Percentiles rank a stretch among this genome's conserved stretches.
Evolutionary conservation across 257 asterid genomes (phyloP).

Genomic region (Solanum habrochaites): DNA sequence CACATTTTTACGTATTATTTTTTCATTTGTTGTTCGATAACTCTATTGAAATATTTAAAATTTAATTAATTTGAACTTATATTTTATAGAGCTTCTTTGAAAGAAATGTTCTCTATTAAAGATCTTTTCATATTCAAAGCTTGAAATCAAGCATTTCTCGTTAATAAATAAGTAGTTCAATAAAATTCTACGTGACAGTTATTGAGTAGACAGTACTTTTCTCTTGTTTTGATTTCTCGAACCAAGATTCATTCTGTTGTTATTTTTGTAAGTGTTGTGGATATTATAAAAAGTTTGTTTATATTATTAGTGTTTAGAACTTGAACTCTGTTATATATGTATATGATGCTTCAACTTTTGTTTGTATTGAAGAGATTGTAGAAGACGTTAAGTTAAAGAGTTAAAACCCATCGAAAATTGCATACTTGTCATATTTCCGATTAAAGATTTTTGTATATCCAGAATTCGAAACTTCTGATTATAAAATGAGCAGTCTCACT

Average conservation of each 20-base stretch:
- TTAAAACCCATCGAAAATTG: too few species aligned
- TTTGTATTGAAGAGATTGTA: neutral
- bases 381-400: too few species aligned
- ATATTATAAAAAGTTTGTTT: neutral
- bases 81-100: too few species aligned
- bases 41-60: neutral
- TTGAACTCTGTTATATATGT: neutral
- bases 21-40: neutral
- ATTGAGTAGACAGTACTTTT: neutral
- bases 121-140: too few species aligned
- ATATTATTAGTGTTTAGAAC: neutral
- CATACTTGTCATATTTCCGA: too few species aligned
- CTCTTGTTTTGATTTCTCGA: neutral
- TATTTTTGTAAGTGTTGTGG: neutral
- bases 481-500: neutral
- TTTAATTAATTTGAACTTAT: too few species aligned
- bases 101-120: rapidly evolving
- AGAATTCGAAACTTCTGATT: too few species aligned
- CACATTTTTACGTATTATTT: neutral
- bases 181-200: neutral
- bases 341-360: too few species aligned
- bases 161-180: neutral
- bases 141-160: too few species aligned
- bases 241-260: too few species aligned
- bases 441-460: neutral